A percentile compares a stretch with the other conserved stretches of the same genome.
Conservation (phyloP, 1,139 yeast genomes). For the Scheffersomyces quercinus region DNA sequence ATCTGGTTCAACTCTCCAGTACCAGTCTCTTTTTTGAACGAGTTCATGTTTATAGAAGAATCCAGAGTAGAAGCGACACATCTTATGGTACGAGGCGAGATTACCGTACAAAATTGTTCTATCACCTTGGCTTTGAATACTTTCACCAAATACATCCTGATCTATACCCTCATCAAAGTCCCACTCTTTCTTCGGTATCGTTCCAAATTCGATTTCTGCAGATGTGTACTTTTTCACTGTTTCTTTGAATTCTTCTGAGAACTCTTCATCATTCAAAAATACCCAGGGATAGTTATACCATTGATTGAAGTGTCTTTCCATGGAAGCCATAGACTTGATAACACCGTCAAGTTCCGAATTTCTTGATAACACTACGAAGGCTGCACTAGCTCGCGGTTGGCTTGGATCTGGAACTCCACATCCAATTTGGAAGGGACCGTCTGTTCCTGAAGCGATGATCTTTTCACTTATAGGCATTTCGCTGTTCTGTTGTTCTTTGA, state of each 20-base stretch:
- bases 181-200: slow-evolving; percentile 69
- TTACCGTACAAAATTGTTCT: slow-evolving; percentile 79
- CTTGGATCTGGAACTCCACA: slow-evolving; percentile 43
- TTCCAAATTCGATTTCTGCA: slow-evolving; percentile 68
- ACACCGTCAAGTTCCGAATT: slow-evolving; percentile 75
- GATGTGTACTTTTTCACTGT: slow-evolving; percentile 51
- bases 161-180: slow-evolving; percentile 41
- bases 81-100: slow-evolving; percentile 69
- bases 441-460: slow-evolving; percentile 29
- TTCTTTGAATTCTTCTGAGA: slow-evolving; percentile 59
- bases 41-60: slow-evolving; percentile 74
- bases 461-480: slow-evolving; percentile 27
- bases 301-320: slow-evolving; percentile 85
- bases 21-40: slow-evolving; percentile 73
- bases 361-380: slow-evolving; percentile 79
- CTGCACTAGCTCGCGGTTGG: slow-evolving; percentile 62
- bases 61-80: slow-evolving; percentile 78
- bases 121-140: slow-evolving; percentile 73
- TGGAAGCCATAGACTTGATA: slow-evolving; percentile 61
- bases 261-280: slow-evolving; percentile 77
- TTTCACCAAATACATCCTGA: slow-evolving; percentile 43
- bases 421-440: slow-evolving; percentile 52
- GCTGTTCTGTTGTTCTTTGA: neutral
- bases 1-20: slow-evolving; percentile 93
- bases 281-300: slow-evolving; percentile 92